A percentile compares a stretch with the other conserved stretches of the same genome.
phyloP scores from a whole-genome alignment of 805 yeast species.

The Alloascoidea hylecoeti region DNA sequence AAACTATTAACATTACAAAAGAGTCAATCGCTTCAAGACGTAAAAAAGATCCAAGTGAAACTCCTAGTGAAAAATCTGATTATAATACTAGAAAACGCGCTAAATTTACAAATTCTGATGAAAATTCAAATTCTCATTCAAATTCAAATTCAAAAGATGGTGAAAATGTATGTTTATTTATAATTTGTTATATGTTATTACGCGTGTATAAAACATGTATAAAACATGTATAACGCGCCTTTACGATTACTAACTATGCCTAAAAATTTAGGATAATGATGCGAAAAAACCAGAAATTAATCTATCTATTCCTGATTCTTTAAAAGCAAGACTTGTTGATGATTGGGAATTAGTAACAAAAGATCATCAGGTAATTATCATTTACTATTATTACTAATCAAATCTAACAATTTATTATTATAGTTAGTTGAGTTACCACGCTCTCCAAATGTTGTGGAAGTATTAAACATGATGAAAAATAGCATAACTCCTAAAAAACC shows the following conservation, averaged over 20 bases:
- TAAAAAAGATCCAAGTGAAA: slow-evolving; percentile 5
- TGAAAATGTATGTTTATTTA: no score
- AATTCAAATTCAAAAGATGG: no score
- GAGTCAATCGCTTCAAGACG: slow-evolving; percentile 3
- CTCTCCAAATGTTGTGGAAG: slow-evolving; percentile 32
- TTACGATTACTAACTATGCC: no score
- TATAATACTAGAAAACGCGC: no score
- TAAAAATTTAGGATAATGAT: slow-evolving; percentile 20
- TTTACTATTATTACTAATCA: not conserved
- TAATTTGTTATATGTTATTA: no score
- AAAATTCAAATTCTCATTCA: no score
- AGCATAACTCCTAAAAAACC: no score
- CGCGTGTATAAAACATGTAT: no score
- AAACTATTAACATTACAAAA: slow-evolving; percentile 22
- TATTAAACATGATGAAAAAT: slow-evolving; percentile 32
- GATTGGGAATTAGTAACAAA: slow-evolving; percentile 92
- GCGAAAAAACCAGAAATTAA: slow-evolving; percentile 31
- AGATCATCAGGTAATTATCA: slow-evolving; percentile 32
- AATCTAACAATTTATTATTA: not conserved
- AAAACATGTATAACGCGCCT: no score
- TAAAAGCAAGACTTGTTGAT: slow-evolving; percentile 65
- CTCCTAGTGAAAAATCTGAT: slow-evolving; percentile 1
- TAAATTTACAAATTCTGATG: no score
- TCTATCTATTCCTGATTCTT: slow-evolving; percentile 43
- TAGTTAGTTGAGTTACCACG: slow-evolving; percentile 49